Conservation (phyloP, 2,329 filamentous ascomycete species). For the Sarocladium oryzae region DNA sequence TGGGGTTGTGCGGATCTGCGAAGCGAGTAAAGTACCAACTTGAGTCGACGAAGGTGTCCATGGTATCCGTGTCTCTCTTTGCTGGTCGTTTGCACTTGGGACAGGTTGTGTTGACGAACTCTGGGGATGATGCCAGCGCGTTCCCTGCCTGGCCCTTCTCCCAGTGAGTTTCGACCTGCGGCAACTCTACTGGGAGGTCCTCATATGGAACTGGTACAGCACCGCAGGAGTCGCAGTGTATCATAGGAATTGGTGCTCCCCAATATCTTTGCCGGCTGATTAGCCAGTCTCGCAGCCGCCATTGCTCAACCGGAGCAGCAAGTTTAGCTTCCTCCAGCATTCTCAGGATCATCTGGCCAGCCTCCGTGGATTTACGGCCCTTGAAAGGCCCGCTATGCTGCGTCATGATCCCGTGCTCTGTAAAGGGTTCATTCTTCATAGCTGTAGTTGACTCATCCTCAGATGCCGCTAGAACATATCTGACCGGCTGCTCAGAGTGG, state of each 20-base stretch:
- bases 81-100: slow-evolving; percentile 66
- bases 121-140: slow-evolving; percentile 62
- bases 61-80: slow-evolving; percentile 82
- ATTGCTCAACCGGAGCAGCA: slow-evolving; percentile 62
- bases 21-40: slow-evolving; percentile 91
- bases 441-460: slow-evolving; percentile 40
- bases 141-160: slow-evolving; percentile 66
- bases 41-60: slow-evolving; percentile 95
- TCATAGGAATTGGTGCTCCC: slow-evolving; percentile 83
- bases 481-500: slow-evolving; percentile 50
- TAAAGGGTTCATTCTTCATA: slow-evolving; percentile 47
- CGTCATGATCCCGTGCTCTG: slow-evolving; percentile 62
- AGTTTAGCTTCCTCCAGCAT: slow-evolving; percentile 48
- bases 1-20: slow-evolving; percentile 60
- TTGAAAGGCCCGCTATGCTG: slow-evolving; percentile 57
- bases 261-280: slow-evolving; percentile 90
- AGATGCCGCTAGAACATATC: slow-evolving; percentile 53
- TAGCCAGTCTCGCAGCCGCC: slow-evolving; percentile 82
- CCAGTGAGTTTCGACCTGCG: slow-evolving; percentile 62
- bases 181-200: slow-evolving; percentile 71
- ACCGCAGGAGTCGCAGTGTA: slow-evolving; percentile 74
- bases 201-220: slow-evolving; percentile 70
- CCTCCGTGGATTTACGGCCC: slow-evolving; percentile 57
- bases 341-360: slow-evolving; percentile 52
- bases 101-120: slow-evolving; percentile 71